These are phyloP conservation scores for Telopea speciosissima DNA, from an alignment of 177 flowering plant genomes.

Conservation along the genomic window DNA sequence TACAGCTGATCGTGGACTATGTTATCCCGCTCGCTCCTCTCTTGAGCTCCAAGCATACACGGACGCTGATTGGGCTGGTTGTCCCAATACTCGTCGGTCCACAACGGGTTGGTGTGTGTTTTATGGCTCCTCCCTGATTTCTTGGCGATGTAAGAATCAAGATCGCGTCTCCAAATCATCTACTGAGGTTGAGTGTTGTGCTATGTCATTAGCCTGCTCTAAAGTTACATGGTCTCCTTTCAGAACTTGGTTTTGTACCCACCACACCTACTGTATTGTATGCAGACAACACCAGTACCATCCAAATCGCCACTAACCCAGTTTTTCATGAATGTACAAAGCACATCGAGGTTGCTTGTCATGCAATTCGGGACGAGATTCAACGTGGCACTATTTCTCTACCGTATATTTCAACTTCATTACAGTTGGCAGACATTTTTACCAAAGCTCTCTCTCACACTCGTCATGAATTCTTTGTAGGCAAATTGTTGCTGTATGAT, in stretches of 20 bases:
- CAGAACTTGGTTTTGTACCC: background rate
- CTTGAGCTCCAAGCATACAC: background rate
- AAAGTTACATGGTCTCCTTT: constrained; percentile 2
- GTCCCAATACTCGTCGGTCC: background rate
- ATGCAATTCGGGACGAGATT: constrained; percentile 11
- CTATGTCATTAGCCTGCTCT: constrained; percentile 4
- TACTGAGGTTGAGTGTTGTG: constrained; percentile 5
- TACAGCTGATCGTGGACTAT: constrained; percentile 4
- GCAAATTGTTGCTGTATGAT: too few species aligned
- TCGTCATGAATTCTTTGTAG: too few species aligned
- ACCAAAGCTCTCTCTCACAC: constrained; percentile 4
- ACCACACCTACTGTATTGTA: background rate
- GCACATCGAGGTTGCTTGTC: too few species aligned
- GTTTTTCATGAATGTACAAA: too few species aligned
- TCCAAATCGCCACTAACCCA: too few species aligned
- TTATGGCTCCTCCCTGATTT: background rate
- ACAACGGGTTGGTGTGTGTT: constrained; percentile 10
- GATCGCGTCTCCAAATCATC: background rate
- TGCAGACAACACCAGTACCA: background rate
- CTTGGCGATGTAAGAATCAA: constrained; percentile 6
- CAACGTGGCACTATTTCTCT: background rate
- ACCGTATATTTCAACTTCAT: background rate
- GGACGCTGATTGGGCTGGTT: too few species aligned
- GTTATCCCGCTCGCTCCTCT: background rate
- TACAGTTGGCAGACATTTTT: constrained; percentile 6